Percentiles rank a stretch among this genome's conserved stretches.
These are phyloP conservation scores for Solanum stenotomum DNA, from an alignment of 257 asterid species.

Conservation along the genomic window DNA sequence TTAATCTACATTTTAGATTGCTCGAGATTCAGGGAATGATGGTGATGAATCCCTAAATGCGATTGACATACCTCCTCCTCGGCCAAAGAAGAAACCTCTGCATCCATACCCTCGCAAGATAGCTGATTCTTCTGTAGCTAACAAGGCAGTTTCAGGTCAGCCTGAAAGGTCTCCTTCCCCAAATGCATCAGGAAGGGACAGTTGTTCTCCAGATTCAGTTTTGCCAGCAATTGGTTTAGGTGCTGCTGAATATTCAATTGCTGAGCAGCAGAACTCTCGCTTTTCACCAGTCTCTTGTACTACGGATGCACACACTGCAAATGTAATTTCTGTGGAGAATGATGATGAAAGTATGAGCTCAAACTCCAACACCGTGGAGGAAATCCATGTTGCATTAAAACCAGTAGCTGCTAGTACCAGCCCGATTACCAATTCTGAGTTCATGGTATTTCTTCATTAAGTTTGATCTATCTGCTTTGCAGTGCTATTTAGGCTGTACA, in stretches of 20 bases:
- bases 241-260: slow-evolving; percentile 27
- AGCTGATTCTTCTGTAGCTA: slow-evolving; percentile 13
- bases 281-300: slow-evolving; percentile 41
- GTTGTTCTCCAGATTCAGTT: slow-evolving; percentile 72
- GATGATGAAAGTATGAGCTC: slow-evolving; percentile 36
- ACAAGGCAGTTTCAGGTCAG: slow-evolving; percentile 10
- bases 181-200: slow-evolving; percentile 24
- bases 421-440: slow-evolving; percentile 9
- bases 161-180: slow-evolving; percentile 22
- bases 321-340: slow-evolving; percentile 12
- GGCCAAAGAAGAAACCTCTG: slow-evolving; percentile 81
- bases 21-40: slow-evolving; percentile 45
- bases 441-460: slow-evolving; percentile 18
- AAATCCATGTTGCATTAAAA: slow-evolving; percentile 17
- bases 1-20: slow-evolving; percentile 22
- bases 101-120: slow-evolving; percentile 84
- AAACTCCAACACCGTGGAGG: slow-evolving; percentile 17
- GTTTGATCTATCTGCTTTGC: background rate
- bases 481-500: background rate
- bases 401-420: slow-evolving; percentile 13
- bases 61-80: slow-evolving; percentile 88
- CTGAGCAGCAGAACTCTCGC: slow-evolving; percentile 30
- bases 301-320: slow-evolving; percentile 36
- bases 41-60: slow-evolving; percentile 36
- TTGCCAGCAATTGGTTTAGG: slow-evolving; percentile 41